Conservation (phyloP, 768 basidiomycete species). For the Cystoderma amianthinum region DNA sequence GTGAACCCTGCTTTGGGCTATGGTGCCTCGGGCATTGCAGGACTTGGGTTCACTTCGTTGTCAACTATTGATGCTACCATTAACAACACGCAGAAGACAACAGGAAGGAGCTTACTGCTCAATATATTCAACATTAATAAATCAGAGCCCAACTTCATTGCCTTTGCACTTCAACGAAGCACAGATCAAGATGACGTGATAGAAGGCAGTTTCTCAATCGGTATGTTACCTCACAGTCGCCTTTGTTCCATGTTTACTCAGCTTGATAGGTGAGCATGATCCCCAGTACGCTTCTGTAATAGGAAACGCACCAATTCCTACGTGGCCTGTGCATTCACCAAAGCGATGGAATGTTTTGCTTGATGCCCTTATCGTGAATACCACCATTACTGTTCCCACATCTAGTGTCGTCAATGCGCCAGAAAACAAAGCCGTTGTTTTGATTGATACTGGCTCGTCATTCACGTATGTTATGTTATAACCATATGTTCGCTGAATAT, state of each 20-base stretch:
- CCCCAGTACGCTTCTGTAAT: slow-evolving; percentile 53
- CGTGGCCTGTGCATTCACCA: slow-evolving; percentile 63
- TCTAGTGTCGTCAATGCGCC: slow-evolving; percentile 54
- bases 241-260: background rate
- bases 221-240: slow-evolving; percentile 24
- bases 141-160: slow-evolving; percentile 71
- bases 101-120: slow-evolving; percentile 67
- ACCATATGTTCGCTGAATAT: background rate
- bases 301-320: slow-evolving; percentile 54
- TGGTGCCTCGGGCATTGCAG: slow-evolving; percentile 65
- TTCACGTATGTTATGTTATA: slow-evolving; percentile 52
- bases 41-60: slow-evolving; percentile 73
- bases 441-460: slow-evolving; percentile 79
- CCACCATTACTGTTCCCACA: slow-evolving; percentile 41
- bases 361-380: slow-evolving; percentile 63
- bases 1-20: slow-evolving; percentile 68
- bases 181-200: slow-evolving; percentile 45
- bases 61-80: slow-evolving; percentile 63
- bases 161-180: slow-evolving; percentile 64
- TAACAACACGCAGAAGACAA: slow-evolving; percentile 47
- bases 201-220: slow-evolving; percentile 67
- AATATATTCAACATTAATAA: slow-evolving; percentile 70
- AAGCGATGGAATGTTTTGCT: slow-evolving; percentile 72
- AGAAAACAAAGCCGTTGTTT: slow-evolving; percentile 61
- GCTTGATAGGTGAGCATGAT: slow-evolving; percentile 50